Evolutionary conservation across 148 eudicot species (phyloP).

Genomic region (Salicornia ramosissima): DNA sequence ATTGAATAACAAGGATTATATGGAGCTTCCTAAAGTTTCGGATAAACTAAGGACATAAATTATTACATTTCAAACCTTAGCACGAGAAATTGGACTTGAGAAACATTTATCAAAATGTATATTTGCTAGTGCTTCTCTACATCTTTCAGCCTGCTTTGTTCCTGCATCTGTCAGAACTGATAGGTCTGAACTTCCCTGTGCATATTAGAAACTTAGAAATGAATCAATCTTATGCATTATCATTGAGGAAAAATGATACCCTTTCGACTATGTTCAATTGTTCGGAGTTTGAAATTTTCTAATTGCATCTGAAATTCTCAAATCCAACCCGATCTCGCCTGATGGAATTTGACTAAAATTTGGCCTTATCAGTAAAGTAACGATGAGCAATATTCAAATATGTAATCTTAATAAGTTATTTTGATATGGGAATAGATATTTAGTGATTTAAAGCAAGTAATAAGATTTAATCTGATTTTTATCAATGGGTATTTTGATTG

Average conservation of each 20-base stretch:
- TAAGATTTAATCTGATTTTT: too few species aligned
- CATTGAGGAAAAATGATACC: neutral
- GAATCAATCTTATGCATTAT: constrained; percentile 1
- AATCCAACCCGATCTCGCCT: too few species aligned
- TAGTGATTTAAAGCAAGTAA: too few species aligned
- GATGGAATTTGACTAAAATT: too few species aligned
- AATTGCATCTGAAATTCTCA: too few species aligned
- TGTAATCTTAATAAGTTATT: too few species aligned
- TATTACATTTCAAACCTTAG: constrained; percentile 46
- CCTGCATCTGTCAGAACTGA: constrained; percentile 65
- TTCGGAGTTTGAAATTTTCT: too few species aligned
- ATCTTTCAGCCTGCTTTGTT: constrained; percentile 54
- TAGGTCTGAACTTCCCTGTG: constrained; percentile 65
- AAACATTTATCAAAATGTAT: constrained; percentile 59
- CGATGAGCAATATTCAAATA: too few species aligned
- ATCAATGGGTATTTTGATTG: too few species aligned
- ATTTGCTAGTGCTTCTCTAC: constrained; percentile 51
- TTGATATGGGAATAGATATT: too few species aligned
- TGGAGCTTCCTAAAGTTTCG: neutral
- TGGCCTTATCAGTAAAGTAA: too few species aligned
- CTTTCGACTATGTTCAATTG: too few species aligned
- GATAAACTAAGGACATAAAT: neutral
- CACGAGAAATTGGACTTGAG: constrained; percentile 77
- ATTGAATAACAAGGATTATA: neutral
- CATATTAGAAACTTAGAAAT: neutral